Base-by-base conservation (phyloP, 495 filamentous ascomycete genomes). In the Thermothielavioides terrestris region DNA sequence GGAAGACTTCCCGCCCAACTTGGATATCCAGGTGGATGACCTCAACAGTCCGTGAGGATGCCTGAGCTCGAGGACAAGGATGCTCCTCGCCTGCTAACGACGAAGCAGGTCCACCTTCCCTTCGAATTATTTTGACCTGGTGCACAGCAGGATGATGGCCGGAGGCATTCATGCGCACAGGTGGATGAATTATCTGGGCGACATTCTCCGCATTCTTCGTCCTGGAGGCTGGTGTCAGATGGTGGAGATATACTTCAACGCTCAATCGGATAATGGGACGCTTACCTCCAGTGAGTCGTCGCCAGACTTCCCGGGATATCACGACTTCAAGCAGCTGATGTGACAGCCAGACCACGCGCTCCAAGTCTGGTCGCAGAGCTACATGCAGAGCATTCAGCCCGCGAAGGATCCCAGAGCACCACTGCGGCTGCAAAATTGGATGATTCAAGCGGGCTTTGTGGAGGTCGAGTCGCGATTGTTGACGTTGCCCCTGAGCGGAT, bases 201-300 rank as follows among this genome's bases (percentile, higher is more conserved):
- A 96, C 56, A 85, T 95, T 14, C 59, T 73, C 30, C 69, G 77
- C 37, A 67, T 75, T 12, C 71, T 76, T 47, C 69, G 72, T 14
- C 69, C 68, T 6, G 74, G 84, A 21, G 89, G 92, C 15, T 96
- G 90, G 90, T 77, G 88, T 42, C 92, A 98, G 62, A 83, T 96
- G 77, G 77, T 86, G 22, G 92, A 98, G 62, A 77, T 89, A 52
- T 89, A 94, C 58, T 84, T 81, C 65, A 89, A 86, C 53, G 80
- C 87, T 25, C 91, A 96, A 61, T 95, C 89, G 2, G 85, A 94
- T 57, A 95, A 89, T 55, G 92, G 92, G 22, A 82, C 79, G 7
- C 75, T 96, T 52, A 84, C 78, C 11, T 75, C 81, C 12, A 66
- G 76, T 76, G 55, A 61, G 70, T 60, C 1, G 40, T 6, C 18